Evolutionary conservation across 148 eudicot genomes (phyloP), one percentile per base, ranked within the genome.

Genomic region (Polygonum aviculare): DNA sequence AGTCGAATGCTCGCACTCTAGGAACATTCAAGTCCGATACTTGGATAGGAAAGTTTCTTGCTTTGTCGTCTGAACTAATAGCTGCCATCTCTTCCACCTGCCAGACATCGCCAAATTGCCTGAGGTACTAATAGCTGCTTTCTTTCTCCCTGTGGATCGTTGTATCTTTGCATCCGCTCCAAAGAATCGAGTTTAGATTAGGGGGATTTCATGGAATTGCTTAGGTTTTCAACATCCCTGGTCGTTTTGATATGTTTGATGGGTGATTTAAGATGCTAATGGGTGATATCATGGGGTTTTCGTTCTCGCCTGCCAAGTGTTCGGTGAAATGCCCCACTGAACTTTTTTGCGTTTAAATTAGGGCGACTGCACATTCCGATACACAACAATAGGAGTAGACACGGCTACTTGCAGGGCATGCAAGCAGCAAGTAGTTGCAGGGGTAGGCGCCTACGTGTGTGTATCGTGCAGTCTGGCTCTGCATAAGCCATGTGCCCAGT

Each of bases 311-410:
- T 57, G 77, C 47, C 45, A 80, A 38, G 22, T 83, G 86, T 78
- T 83, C 39, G 86, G 78, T 54, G 21, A 83, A 80, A 80, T 78
- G 86, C 78, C 59, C 60, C 60, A 73, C n/a, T 73, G 77, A 65
- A 78, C 54, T 22, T 67, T 35, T 67, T 8, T 36, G 19, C 41
- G 35, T 67, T 44, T 67, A n/a, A n/a, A n/a, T n/a, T n/a, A n/a
- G n/a, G n/a, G 11, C 7, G 62, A 55, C 33, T 55, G 62, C 62
- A 7, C 21, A 55, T 55, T 55, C 62, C 19, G 21, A 21, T 19
- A 19, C 33, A 19, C 19, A 21, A 55, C 19, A 26, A 26, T 1
- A 26, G 31, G 31, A 26, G 31, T 26, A 26, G 31, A 26, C 31
- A 26, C 2, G 18, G 16, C 16, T 16, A 55, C 19, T 5, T 55